Conservation (phyloP, 768 basidiomycete genomes). For the Trametes meyenii region DNA sequence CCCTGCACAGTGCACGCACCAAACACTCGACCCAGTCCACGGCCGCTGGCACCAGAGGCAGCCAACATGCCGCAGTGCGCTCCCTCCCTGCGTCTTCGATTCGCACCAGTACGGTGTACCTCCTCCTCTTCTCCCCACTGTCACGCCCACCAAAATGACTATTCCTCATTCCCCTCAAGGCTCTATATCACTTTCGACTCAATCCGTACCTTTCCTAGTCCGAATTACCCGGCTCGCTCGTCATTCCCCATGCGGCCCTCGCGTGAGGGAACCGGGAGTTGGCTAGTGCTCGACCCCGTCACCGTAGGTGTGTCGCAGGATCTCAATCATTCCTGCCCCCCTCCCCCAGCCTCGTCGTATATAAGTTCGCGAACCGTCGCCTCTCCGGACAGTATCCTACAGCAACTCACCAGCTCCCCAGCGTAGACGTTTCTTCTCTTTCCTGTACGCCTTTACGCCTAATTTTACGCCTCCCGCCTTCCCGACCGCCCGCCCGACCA, state of each 20-base stretch:
- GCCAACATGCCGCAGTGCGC: too few species aligned
- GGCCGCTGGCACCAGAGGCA: too few species aligned
- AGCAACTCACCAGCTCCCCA: conserved; percentile 5
- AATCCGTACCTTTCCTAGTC: not conserved
- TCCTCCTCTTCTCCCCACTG: not conserved
- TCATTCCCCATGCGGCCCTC: conserved; percentile 13
- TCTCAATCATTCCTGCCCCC: not conserved
- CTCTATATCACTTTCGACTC: too few species aligned
- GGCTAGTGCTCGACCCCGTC: conserved; percentile 10
- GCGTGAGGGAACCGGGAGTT: conserved; percentile 1
- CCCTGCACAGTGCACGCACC: too few species aligned
- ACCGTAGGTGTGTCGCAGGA: conserved; percentile 5
- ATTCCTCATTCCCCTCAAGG: too few species aligned
- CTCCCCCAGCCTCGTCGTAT: conserved; percentile 15
- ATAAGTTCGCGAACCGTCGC: conserved; percentile 17
- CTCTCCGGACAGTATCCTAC: conserved; percentile 18
- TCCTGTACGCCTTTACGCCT: conserved; percentile 5
- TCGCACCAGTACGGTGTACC: too few species aligned
- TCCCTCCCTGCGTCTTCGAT: too few species aligned
- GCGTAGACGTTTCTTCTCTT: conserved; percentile 13
- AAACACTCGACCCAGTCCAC: too few species aligned
- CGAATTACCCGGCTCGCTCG: not conserved
- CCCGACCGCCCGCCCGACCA: not conserved
- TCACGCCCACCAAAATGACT: too few species aligned
- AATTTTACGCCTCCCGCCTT: conserved; percentile 7